Conservation (phyloP, 1,284 basidiomycete species). For the Gymnopus androsaceus region DNA sequence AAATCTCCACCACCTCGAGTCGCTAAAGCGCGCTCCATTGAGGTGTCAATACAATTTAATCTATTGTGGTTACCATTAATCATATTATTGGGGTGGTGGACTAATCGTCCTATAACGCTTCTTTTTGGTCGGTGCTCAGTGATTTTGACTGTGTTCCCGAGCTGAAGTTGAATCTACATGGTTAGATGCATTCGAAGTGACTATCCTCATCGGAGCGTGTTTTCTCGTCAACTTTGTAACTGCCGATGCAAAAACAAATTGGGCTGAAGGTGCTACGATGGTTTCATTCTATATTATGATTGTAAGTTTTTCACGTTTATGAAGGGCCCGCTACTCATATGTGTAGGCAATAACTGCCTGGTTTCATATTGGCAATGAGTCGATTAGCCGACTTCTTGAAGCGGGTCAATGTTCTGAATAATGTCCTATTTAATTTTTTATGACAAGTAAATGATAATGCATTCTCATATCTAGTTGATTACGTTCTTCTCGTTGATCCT, state of each 20-base stretch:
- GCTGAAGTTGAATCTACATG: no score
- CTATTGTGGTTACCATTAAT: slow-evolving; percentile 15
- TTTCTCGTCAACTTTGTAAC: no score
- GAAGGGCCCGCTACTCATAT: no score
- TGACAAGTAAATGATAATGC: no score
- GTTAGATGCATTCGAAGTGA: slow-evolving; percentile 46
- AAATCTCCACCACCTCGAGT: slow-evolving; percentile 25
- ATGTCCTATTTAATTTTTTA: background rate
- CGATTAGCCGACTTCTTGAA: background rate
- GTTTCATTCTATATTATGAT: slow-evolving; percentile 45
- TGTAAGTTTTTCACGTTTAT: slow-evolving; percentile 30
- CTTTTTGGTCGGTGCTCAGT: slow-evolving; percentile 37
- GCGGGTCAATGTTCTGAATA: background rate
- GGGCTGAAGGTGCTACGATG: slow-evolving; percentile 44
- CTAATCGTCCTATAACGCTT: slow-evolving; percentile 18
- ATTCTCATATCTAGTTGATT: no score
- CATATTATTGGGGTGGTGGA: slow-evolving; percentile 11
- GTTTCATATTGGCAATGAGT: background rate
- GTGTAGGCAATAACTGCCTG: background rate
- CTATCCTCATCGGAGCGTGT: slow-evolving; percentile 41
- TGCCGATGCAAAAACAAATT: no score
- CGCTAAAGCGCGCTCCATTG: slow-evolving; percentile 28
- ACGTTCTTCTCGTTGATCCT: background rate
- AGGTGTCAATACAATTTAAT: slow-evolving; percentile 15
- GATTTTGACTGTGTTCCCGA: background rate